These are phyloP conservation scores for Penicillium argentinense DNA, from an alignment of 495 filamentous ascomycete genomes.

Conservation along the genomic window DNA sequence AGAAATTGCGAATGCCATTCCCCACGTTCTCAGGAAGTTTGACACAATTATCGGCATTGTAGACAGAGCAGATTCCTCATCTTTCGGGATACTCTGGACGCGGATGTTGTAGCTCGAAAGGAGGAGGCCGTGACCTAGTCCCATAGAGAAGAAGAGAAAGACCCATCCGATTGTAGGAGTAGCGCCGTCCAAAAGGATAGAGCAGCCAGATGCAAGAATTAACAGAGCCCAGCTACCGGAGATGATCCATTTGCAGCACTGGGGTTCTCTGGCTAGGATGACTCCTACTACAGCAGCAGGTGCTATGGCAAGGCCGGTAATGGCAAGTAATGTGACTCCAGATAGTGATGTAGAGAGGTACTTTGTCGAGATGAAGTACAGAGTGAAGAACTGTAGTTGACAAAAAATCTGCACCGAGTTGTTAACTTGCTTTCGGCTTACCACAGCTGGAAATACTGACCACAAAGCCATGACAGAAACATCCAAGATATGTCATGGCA, in stretches of 20 bases:
- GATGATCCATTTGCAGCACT: slow-evolving; percentile 52
- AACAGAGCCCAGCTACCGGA: slow-evolving; percentile 55
- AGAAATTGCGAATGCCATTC: slow-evolving; percentile 64
- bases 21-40: slow-evolving; percentile 58
- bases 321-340: slow-evolving; percentile 56
- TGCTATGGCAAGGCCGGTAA: slow-evolving; percentile 43
- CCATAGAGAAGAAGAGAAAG: slow-evolving; percentile 52
- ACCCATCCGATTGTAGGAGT: slow-evolving; percentile 51
- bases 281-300: slow-evolving; percentile 50
- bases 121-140: slow-evolving; percentile 56
- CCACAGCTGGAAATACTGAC: slow-evolving; percentile 29
- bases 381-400: slow-evolving; percentile 60
- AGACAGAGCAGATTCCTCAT: slow-evolving; percentile 9
- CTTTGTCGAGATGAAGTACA: slow-evolving; percentile 65
- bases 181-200: slow-evolving; percentile 46
- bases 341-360: slow-evolving; percentile 52
- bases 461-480: slow-evolving; percentile 53
- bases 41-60: slow-evolving; percentile 48
- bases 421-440: background rate
- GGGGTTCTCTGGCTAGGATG: slow-evolving; percentile 42
- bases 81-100: slow-evolving; percentile 36
- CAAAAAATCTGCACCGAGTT: slow-evolving; percentile 33
- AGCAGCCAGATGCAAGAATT: slow-evolving; percentile 45
- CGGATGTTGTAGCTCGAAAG: slow-evolving; percentile 50
- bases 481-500: slow-evolving; percentile 44